Base-by-base conservation (phyloP, 169 alveolate species). In the Besnoitia besnoiti region DNA sequence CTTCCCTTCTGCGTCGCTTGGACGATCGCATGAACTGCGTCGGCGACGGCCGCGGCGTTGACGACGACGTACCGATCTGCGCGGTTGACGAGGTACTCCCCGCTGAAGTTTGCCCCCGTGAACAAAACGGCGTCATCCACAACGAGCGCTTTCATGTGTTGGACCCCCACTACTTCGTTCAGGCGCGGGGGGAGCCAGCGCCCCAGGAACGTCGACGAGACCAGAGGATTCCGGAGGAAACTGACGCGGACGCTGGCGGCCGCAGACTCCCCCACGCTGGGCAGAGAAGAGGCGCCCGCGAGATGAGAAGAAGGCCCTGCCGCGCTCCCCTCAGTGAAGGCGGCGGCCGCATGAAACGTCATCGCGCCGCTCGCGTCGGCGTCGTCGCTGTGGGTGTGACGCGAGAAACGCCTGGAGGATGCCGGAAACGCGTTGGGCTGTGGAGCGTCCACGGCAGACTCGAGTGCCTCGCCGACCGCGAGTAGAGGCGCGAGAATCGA, bases 61-160 rank as follows among this genome's bases (percentile, higher is more conserved):
- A 89, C 8, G 35, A 89, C 55, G 14, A 89, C 46, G 84, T 85
- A 91, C 40, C 94, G 61, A 67, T 91, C 94, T 3, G 47, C 73
- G 19, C 94, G 50, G 46, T 85, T 51, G 37, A 44, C 59, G 49
- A 91, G 51, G 82, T 91, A 91, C 59, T 85, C 85, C 30, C 55
- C 88, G 80, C 94, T 85, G 49, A 82, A 67, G 47, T 91, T 91
- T 27, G 94, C 94, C 47, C 94, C 94, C 30, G 94, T 91, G 35
- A 91, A 84, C 55, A 91, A 80, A 35, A 91, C 76, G 37, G 90
- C 35, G 49, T 91, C 91, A 62, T 91, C 94, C 39, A 61, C 84
- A 24, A 91, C 91, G 16, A 91, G 37, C 37, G 79, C 61, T 89
- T 91, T 91, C 94, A 91, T 91, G 88, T 91, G 94, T 80, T 91